Base-by-base conservation (phyloP, 2,329 filamentous ascomycete genomes). In the Ophiosphaerella herpotricha region DNA sequence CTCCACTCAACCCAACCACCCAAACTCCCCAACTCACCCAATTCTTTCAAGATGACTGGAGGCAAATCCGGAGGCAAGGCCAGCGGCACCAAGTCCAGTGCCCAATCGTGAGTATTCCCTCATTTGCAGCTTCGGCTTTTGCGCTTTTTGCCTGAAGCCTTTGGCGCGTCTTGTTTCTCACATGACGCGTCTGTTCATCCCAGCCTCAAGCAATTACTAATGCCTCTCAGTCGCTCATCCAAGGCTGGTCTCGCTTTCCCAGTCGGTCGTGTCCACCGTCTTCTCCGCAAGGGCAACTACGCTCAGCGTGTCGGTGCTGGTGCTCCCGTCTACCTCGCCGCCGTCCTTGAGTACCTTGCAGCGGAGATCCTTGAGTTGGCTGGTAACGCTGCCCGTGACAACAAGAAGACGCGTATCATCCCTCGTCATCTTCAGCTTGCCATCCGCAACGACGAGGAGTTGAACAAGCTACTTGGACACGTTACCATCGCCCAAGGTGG, bases 361-460 rank as follows among this genome's bases (percentile, higher is more conserved):
- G 94, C 94, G 64, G 94, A 99, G 83, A 97, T 99, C 69, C 91
- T 99, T 73, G 94, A 99, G 82, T 82, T 99, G 81, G 94, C 94
- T 77, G 94, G 94, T 70, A 99, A 99, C 79, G 94, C 94, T 71
- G 94, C 94, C 60, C 93, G 94, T 70, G 94, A 99, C 82, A 97
- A 97, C 88, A 99, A 99, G 90, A 97, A 97, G 89, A 99, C 93
- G 62, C 92, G 94, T 89, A 99, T 99, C 82, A 99, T 97, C 56
- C 94, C 94, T 63, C 91, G 94, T 79, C 94, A 99, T 80, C 86
- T 99, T 40, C 94, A 99, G 83, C 91, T 99, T 68, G 94, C 94
- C 80, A 99, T 99, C 83, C 88, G 94, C 74, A 97, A 97, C 82
- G 93, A 97, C 78, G 93, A 97, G 85, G 94, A 99, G 81, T 79